Evolutionary conservation across 257 asterid species (phyloP), one percentile per base, ranked within the genome.

Genomic region (Solanum habrochaites): DNA sequence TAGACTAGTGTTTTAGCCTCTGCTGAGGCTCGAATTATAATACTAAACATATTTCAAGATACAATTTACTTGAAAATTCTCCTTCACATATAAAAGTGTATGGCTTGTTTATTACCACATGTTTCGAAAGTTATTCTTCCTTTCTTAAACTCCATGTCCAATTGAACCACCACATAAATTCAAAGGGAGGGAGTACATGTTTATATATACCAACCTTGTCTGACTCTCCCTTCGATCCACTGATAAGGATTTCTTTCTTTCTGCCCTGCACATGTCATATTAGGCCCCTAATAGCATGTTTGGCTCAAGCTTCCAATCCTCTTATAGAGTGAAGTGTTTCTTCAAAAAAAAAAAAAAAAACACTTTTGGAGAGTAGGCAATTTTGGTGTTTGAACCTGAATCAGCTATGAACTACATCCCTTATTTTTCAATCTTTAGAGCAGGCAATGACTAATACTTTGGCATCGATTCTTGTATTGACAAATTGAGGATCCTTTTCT

Each of bases 181-280:
- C 56, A 21, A 15, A 21, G 52, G 82, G 29, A 39, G 20, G 47
- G 31, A 27, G 25, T 29, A 29, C 21, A 35, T 18, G 56, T 67
- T 78, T 71, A 72, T 43, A 45, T 78, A 16, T 62, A 90, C 93
- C 85, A 89, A 97, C 98, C 99, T 93, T 94, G 90, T 97, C 91
- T 10, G 97, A 95, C 11, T 98, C 98, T 81, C 98, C 98, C 90
- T 94, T 95, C 3, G 92, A 90, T 62, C 97, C 96, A 91, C 98
- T 98, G 21, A 91, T 89, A 86, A 95, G 83, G 52, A 97, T 97
- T 88, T n/a, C n/a, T n/a, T n/a, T n/a, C n/a, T n/a, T n/a, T 97
- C 98, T 92, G 98, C 98, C 32, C 99, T 95, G 97, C 94, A 78
- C 27, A 78, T 45, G 66, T 45, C 66, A 78, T 78, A 45, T 78